Base-by-base conservation (phyloP, 2,329 filamentous ascomycete species). In the Trichoderma hamatum region DNA sequence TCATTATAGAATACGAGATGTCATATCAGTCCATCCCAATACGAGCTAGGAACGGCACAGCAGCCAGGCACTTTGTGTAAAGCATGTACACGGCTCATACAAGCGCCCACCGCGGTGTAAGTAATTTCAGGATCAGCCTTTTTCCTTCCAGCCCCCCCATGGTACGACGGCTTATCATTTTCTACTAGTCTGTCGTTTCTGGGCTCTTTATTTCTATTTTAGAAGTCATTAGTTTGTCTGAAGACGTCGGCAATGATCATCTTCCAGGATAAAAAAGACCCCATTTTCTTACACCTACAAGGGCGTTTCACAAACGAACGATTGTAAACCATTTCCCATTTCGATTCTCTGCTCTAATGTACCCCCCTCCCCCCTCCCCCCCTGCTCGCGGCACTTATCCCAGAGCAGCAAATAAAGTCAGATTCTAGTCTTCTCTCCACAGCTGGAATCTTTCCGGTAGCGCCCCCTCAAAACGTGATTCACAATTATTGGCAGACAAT, bases 321-420 rank as follows among this genome's bases (percentile, higher is more conserved):
- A 55, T 21, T 36, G 14, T 36, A 51, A 34, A n/a, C 6, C 26
- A 66, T 58, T 26, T 43, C 24, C 54, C 34, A 36, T 36, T 56
- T 46, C 54, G 21, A 59, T 10, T 19, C 14, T 26, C 14, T 24
- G n/a, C 7, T 54, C 16, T n/a, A 43, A 43, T 43, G 36, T 43
- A 43, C 39, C 39, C 39, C 39, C 36, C 5, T 2, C 14, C 36
- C 36, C 36, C n/a, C 24, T 7, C n/a, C n/a, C 39, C 51, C 54
- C 64, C 30, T 58, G 64, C 32, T 32, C 14, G 21, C 36, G 36
- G 64, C 64, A 67, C 64, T 67, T 67, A 26, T 67, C 64, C 64
- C 54, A 59, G 64, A 67, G 64, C 39, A 59, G 64, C 54, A 59
- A 67, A 58, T 67, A 58, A 59, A 59, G 54, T 67, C 54, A 67